Evolutionary conservation across 768 basidiomycete species (phyloP).

Genomic region (Suillus decipiens): DNA sequence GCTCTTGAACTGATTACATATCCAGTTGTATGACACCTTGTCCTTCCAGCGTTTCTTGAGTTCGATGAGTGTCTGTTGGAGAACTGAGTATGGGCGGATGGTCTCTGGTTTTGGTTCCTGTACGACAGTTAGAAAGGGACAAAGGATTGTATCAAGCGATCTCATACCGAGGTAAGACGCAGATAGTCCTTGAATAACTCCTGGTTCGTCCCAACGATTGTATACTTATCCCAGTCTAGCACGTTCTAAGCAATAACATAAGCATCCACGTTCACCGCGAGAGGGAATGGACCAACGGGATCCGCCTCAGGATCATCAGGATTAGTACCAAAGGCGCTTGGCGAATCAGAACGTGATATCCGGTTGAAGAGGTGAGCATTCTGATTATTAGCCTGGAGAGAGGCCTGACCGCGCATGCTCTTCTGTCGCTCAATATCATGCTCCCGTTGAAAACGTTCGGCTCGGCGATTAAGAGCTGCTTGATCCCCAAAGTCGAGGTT

Average conservation of each 20-base stretch:
- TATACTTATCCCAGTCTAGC: constrained; percentile 93
- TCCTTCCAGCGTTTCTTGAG: constrained; percentile 89
- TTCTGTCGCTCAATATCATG: constrained; percentile 83
- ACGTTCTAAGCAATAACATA: constrained; percentile 67
- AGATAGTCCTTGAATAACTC: constrained; percentile 96
- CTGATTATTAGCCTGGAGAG: constrained; percentile 48
- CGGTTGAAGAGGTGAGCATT: constrained; percentile 56
- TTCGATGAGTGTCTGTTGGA: constrained; percentile 82
- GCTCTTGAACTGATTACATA: constrained; percentile 98
- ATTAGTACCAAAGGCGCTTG: constrained; percentile 47
- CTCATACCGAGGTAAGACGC: constrained; percentile 80
- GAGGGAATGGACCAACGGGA: constrained; percentile 49
- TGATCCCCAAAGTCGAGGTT: constrained; percentile 62
- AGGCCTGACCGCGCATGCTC: constrained; percentile 36
- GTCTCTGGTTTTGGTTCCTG: constrained; percentile 94
- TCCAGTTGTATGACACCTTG: constrained; percentile 78
- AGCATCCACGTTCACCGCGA: constrained; percentile 11
- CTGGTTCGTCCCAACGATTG: constrained; percentile 89
- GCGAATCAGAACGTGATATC: constrained; percentile 44
- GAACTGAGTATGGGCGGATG: constrained; percentile 84
- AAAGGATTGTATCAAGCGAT: constrained; percentile 4
- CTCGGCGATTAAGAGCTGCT: constrained; percentile 71
- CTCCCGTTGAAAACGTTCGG: constrained; percentile 88
- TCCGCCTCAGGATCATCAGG: constrained; percentile 73
- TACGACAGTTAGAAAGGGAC: constrained; percentile 7